Percentiles rank a stretch among this genome's conserved stretches.
These are phyloP conservation scores for Galium porrigens DNA, from an alignment of 305 asterid genomes.

Conservation along the genomic window DNA sequence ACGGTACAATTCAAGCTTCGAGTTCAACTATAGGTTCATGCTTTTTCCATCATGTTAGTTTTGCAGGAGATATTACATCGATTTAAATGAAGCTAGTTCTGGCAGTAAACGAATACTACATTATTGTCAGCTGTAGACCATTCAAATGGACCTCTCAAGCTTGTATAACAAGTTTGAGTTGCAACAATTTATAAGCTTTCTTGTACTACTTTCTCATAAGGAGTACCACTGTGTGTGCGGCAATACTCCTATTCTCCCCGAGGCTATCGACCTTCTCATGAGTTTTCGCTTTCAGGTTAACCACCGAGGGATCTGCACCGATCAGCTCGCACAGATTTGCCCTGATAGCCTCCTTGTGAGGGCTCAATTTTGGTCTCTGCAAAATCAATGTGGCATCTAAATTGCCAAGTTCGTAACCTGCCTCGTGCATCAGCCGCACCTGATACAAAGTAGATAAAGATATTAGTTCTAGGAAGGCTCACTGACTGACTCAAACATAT, in stretches of 20 bases:
- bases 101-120: neutral
- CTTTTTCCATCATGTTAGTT: no score
- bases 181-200: neutral
- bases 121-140: conserved; percentile 1
- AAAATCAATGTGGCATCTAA: conserved; percentile 76
- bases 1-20: no score
- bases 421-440: conserved; percentile 65
- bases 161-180: neutral
- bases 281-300: conserved; percentile 73
- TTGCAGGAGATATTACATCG: no score
- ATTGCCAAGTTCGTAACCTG: conserved; percentile 81
- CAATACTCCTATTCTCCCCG: conserved; percentile 89
- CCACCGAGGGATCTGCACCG: conserved; percentile 65
- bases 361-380: conserved; percentile 79
- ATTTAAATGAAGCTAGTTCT: neutral
- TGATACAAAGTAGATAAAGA: conserved; percentile 14
- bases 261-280: conserved; percentile 95
- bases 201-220: conserved; percentile 43
- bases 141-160: neutral
- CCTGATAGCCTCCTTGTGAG: conserved; percentile 69
- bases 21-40: no score
- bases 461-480: conserved; percentile 4
- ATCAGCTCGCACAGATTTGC: conserved; percentile 55
- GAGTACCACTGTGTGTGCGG: conserved; percentile 91
- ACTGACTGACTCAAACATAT: neutral